Base-by-base conservation (phyloP, 805 yeast genomes). In the Vanderwaltozyma verrucispora region DNA sequence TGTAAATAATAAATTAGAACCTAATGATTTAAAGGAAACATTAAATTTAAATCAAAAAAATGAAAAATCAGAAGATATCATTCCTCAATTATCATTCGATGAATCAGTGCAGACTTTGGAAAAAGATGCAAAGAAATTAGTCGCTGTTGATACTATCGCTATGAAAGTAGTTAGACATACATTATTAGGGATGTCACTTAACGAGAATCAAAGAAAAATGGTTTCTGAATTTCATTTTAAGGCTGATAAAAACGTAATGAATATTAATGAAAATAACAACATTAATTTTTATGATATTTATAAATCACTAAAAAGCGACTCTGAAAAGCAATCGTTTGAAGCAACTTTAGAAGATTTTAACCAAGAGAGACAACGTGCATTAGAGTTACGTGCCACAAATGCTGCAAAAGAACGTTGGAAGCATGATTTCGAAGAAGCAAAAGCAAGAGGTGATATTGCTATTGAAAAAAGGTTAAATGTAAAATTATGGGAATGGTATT, bases 331-430 rank as follows among this genome's bases (percentile, higher is more conserved):
- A 5, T 60, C 64, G 32, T 89, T 88, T 55, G 82, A 85, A 49
- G 65, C 63, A 15, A 71, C 77, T 0, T 60, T 92, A 33, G 88
- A 86, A 44, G 59, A 67, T 2, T 74, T 80, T 47, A 88, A 92
- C 47, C 74, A 72, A 39, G 75, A 74, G 19, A 74, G 98, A 54
- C 96, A 92, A 57, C 65, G 73, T 32, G 71, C 71, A 23, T 56
- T 92, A 24, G 98, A 92, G 59, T 47, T 50, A 15, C 71, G 81
- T 41, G 89, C 95, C 3, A 67, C 83, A 1, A 88, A 82, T 45
- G 88, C 89, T 1, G 94, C 97, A 1, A 75, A 74, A 44, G 85
- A 80, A 50, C 80, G 83, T 56, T 89, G 98, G 98, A 79, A 75
- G 54, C 79, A 77, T 47, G 88, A 79, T 45, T 80, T 74, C 48